Evolutionary conservation across 1,284 basidiomycete genomes (phyloP).

Genomic region (Tilletia setariae): DNA sequence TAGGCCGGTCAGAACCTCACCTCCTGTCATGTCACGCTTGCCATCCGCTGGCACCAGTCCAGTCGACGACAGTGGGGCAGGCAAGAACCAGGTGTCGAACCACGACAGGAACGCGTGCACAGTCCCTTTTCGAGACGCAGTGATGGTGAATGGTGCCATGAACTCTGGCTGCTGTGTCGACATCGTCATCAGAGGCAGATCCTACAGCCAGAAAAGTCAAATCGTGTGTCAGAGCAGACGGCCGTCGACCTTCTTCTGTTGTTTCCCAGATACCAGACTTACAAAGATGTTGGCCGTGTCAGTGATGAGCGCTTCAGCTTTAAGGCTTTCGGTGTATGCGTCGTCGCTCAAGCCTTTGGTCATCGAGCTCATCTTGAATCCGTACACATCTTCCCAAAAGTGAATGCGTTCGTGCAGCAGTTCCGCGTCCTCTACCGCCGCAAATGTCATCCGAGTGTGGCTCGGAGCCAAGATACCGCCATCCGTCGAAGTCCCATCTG

Average conservation of each 20-base stretch:
- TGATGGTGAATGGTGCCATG: constrained; percentile 30
- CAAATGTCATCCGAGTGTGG: constrained; percentile 80
- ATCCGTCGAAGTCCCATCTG: background rate
- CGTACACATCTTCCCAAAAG: constrained; percentile 90
- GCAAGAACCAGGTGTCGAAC: constrained; percentile 54
- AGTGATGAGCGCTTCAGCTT: constrained; percentile 33
- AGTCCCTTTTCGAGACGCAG: constrained; percentile 10
- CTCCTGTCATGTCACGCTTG: constrained; percentile 21
- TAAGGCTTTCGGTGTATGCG: constrained; percentile 45
- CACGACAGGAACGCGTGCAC: constrained; percentile 48
- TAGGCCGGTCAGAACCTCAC: constrained; percentile 24
- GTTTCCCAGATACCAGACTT: constrained; percentile 2
- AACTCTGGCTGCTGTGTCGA: constrained; percentile 53
- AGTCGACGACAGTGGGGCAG: constrained; percentile 14
- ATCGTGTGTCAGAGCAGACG: background rate
- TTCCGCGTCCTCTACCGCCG: constrained; percentile 71
- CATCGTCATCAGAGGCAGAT: constrained; percentile 41
- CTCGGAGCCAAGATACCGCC: constrained; percentile 85
- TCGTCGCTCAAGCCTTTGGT: constrained; percentile 44
- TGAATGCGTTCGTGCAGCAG: constrained; percentile 74
- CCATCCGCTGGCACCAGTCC: constrained; percentile 7
- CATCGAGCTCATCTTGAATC: constrained; percentile 56
- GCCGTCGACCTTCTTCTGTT: too few relatives aligned
- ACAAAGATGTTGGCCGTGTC: constrained; percentile 32
- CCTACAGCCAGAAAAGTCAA: constrained; percentile 12